These are phyloP conservation scores for Aurantiochytrium sp. DNA, from an alignment of 108 stramenopile genomes.

Conservation along the genomic window DNA sequence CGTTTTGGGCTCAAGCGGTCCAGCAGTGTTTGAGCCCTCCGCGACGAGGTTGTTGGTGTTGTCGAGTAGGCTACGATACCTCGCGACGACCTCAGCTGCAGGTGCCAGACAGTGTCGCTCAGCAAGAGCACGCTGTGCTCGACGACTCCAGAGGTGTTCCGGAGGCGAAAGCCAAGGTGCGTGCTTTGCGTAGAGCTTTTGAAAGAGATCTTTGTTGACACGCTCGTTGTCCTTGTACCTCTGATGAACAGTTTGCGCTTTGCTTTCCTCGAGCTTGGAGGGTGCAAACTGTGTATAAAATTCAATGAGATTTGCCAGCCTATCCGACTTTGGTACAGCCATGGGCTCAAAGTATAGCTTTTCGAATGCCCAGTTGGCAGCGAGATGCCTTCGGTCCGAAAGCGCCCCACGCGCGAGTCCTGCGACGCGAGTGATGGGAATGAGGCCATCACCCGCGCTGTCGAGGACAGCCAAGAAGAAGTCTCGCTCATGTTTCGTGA, in stretches of 20 bases:
- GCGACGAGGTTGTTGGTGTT: no score
- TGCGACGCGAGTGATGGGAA: background rate
- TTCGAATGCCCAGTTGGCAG: background rate
- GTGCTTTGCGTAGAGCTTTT: constrained; percentile 7
- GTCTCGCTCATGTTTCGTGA: background rate
- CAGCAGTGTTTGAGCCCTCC: background rate
- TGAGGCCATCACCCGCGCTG: background rate
- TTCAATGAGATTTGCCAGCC: background rate
- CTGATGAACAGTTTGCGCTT: background rate
- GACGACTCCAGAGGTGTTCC: background rate
- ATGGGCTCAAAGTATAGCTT: background rate
- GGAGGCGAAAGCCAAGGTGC: background rate
- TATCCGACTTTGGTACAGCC: background rate
- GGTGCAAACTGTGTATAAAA: background rate
- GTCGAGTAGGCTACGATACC: no score
- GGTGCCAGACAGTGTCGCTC: no score
- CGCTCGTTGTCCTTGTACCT: constrained; percentile 11
- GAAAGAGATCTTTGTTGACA: background rate
- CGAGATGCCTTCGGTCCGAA: background rate
- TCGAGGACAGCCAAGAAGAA: background rate
- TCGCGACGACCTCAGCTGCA: no score
- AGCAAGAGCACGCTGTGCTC: background rate
- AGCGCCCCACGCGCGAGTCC: background rate
- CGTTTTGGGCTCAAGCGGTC: background rate
- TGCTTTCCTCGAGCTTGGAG: background rate